These are phyloP conservation scores for Penicillium expansum DNA, from an alignment of 2,329 filamentous ascomycete genomes.

Conservation along the genomic window DNA sequence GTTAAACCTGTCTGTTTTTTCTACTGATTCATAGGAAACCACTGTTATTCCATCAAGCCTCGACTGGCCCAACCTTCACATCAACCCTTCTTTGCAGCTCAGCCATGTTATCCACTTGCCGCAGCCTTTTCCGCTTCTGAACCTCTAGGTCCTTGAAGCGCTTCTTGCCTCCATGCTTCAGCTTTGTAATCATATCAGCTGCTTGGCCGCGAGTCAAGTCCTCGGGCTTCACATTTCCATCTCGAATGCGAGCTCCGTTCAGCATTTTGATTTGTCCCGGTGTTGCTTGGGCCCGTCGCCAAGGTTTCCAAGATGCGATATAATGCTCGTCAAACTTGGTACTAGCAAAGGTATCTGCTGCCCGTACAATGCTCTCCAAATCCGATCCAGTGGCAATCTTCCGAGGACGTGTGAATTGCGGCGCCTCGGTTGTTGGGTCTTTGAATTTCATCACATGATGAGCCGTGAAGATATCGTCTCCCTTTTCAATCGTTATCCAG, in stretches of 20 bases:
- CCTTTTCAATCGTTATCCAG: slow-evolving; percentile 54
- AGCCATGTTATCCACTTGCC: slow-evolving; percentile 11
- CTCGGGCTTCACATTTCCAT: slow-evolving; percentile 13
- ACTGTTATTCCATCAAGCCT: slow-evolving; percentile 7
- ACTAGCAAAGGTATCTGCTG: slow-evolving; percentile 75
- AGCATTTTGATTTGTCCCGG: slow-evolving; percentile 47
- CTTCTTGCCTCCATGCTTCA: slow-evolving; percentile 76
- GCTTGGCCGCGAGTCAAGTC: slow-evolving; percentile 77
- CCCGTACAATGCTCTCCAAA: slow-evolving; percentile 74
- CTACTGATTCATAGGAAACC: too few species aligned
- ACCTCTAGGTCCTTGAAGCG: slow-evolving; percentile 56
- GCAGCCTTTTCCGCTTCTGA: slow-evolving; percentile 21
- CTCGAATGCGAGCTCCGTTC: slow-evolving; percentile 36
- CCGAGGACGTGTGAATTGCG: slow-evolving; percentile 66
- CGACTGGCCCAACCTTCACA: slow-evolving; percentile 50
- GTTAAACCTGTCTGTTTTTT: not conserved
- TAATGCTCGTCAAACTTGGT: slow-evolving; percentile 65
- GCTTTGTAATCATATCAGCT: slow-evolving; percentile 86
- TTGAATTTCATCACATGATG: slow-evolving; percentile 34
- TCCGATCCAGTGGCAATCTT: slow-evolving; percentile 63
- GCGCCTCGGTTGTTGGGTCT: slow-evolving; percentile 31
- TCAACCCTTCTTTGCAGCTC: slow-evolving; percentile 22
- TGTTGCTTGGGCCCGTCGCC: slow-evolving; percentile 67
- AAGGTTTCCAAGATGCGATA: slow-evolving; percentile 63
- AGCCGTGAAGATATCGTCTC: slow-evolving; percentile 30